Percentiles rank a stretch among this genome's conserved stretches.
Evolutionary conservation across 352 stramenopile species (phyloP).

Genomic region (Aphanomyces stellatus): DNA sequence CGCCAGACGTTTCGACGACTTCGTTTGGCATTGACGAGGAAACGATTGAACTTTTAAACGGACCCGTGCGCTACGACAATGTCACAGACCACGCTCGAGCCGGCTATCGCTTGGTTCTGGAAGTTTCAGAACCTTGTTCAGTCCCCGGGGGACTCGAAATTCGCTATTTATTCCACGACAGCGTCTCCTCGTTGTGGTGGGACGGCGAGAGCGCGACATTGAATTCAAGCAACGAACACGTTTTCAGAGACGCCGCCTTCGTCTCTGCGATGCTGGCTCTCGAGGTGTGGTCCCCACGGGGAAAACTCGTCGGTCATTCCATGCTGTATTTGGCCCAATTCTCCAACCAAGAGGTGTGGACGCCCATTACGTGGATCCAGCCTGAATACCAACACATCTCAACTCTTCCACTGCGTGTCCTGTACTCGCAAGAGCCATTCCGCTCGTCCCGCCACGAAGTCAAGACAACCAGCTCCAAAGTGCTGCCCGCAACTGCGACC

Average conservation of each 20-base stretch:
- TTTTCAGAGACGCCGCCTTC: not conserved
- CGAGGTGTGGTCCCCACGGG: not conserved
- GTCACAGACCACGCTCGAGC: not conserved
- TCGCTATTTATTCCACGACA: not conserved
- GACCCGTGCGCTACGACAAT: not conserved
- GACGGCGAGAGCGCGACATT: not conserved
- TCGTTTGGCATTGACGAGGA: not conserved
- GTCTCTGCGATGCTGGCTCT: not conserved
- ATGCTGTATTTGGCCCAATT: not conserved
- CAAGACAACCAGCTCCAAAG: not conserved
- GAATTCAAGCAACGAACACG: conserved; percentile 9
- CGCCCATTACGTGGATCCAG: conserved; percentile 3
- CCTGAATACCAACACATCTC: not conserved
- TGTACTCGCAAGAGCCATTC: not conserved
- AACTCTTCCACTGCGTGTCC: not conserved
- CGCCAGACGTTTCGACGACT: too few species aligned
- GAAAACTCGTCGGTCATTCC: not conserved
- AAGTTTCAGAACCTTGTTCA: not conserved
- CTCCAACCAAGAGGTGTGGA: not conserved
- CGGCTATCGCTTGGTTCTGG: not conserved
- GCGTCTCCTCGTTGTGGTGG: conserved; percentile 8
- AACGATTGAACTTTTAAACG: not conserved
- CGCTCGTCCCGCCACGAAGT: not conserved
- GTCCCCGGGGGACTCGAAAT: not conserved
- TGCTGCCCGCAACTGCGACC: conserved; percentile 4